phyloP scores from a whole-genome alignment of 139 green algal species.

The Micractinium conductrix region DNA sequence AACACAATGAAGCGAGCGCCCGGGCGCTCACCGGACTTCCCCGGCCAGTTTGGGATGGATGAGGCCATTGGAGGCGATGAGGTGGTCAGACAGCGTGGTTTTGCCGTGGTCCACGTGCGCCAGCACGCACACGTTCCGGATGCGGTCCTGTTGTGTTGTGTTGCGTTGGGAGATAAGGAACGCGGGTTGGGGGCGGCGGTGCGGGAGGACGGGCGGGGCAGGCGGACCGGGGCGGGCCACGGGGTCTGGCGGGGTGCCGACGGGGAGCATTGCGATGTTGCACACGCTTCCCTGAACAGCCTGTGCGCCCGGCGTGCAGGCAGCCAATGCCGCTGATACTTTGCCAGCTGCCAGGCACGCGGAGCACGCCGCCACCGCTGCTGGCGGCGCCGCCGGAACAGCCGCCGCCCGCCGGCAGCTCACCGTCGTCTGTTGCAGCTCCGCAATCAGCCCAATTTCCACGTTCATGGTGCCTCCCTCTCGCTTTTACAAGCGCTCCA shows the following conservation, averaged over 20 bases:
- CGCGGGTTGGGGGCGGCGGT: not conserved
- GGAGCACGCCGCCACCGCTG: no score
- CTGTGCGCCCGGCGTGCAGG: no score
- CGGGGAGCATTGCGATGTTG: no score
- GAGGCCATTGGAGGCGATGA: constrained; percentile 97
- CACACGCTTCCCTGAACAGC: no score
- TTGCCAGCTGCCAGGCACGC: no score
- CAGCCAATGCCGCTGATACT: no score
- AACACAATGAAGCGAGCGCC: no score
- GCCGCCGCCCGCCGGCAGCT: not conserved
- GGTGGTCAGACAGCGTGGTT: constrained; percentile 95
- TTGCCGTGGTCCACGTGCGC: constrained; percentile 99
- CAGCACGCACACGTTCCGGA: constrained; percentile 98
- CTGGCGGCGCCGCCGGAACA: not conserved
- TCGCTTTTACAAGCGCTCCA: not conserved
- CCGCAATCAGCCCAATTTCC: constrained; percentile 27
- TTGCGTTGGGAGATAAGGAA: no score
- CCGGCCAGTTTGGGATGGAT: constrained; percentile 95
- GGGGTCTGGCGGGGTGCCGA: no score
- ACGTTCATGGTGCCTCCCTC: constrained; percentile 36
- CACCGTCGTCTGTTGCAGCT: constrained; percentile 44
- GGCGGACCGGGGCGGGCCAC: no score
- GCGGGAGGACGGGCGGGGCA: not conserved
- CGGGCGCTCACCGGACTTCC: constrained; percentile 43
- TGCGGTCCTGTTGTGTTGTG: constrained; percentile 82